phyloP scores from a whole-genome alignment of 2,329 filamentous ascomycete genomes.

The Fusarium chuoi region DNA sequence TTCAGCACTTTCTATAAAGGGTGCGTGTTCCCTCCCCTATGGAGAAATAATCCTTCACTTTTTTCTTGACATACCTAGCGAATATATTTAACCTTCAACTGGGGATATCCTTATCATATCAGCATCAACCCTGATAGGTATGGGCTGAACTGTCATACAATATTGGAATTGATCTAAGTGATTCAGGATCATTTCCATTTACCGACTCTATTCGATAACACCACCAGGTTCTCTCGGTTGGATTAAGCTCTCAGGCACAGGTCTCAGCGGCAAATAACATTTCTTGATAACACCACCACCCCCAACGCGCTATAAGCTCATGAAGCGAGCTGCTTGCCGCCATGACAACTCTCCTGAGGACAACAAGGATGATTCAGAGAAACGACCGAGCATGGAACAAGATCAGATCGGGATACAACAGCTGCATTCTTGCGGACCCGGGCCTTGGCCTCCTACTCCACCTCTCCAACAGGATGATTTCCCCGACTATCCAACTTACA shows the following conservation, averaged over 20 bases:
- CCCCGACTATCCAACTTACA: accelerated
- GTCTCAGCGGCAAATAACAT: too few relatives aligned
- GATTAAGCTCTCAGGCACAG: too few relatives aligned
- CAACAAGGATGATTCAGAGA: neutral
- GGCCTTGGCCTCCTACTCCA: neutral
- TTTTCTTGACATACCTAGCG: too few relatives aligned
- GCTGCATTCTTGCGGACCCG: neutral
- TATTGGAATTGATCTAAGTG: neutral
- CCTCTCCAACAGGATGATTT: neutral
- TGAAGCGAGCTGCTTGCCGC: neutral
- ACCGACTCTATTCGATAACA: accelerated
- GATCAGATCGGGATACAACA: too few relatives aligned
- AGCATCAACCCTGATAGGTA: accelerated
- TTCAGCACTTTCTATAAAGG: too few relatives aligned
- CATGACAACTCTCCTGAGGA: neutral
- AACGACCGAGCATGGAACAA: neutral
- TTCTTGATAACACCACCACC: neutral
- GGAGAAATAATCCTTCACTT: too few relatives aligned
- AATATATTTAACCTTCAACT: too few relatives aligned
- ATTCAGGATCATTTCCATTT: accelerated
- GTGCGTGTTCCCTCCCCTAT: accelerated
- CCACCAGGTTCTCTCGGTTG: too few relatives aligned
- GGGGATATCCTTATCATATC: too few relatives aligned
- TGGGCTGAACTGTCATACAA: too few relatives aligned
- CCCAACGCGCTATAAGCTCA: neutral